A percentile compares a stretch with the other conserved stretches of the same genome.
Evolutionary conservation across 202 grass and related monocot genomes (phyloP).

Genomic region (Sporobolus alterniflorus): DNA sequence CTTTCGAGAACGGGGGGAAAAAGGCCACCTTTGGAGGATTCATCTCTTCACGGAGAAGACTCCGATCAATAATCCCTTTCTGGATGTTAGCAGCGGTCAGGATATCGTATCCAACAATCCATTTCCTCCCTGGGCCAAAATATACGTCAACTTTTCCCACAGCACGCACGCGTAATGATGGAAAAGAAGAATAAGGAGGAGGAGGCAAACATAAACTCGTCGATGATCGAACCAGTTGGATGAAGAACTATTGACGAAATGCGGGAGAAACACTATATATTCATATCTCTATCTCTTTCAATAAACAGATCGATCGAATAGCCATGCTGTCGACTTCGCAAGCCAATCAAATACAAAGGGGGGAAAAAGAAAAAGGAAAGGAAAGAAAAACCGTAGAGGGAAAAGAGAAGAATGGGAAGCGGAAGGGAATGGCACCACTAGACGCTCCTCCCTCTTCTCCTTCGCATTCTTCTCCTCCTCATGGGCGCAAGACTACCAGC

Average conservation of each 20-base stretch:
- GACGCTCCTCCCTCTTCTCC: constrained; percentile 53
- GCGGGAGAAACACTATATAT: constrained; percentile 40
- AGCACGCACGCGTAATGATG: neutral
- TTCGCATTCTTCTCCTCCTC: constrained; percentile 62
- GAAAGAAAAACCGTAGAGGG: neutral
- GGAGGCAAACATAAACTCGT: no score
- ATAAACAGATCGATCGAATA: constrained; percentile 52
- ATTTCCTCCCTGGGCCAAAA: neutral
- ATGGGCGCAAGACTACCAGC: neutral
- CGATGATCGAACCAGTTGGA: no score
- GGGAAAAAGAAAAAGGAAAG: neutral
- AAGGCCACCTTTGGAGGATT: constrained; percentile 7
- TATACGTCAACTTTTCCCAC: neutral
- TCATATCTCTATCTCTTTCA: constrained; percentile 61
- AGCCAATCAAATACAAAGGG: constrained; percentile 30
- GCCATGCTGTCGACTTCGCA: constrained; percentile 53
- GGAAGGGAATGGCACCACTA: constrained; percentile 53
- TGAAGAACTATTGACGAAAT: neutral
- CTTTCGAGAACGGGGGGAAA: constrained; percentile 6
- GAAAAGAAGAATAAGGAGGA: neutral
- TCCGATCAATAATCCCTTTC: constrained; percentile 14
- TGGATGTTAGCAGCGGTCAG: constrained; percentile 9
- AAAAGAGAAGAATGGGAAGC: constrained; percentile 61
- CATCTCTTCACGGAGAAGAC: constrained; percentile 42
- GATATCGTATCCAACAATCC: constrained; percentile 36